Evolutionary conservation across 495 filamentous ascomycete species (phyloP), one percentile per base, ranked within the genome.

Genomic region (Aspergillus coremiiformis): DNA sequence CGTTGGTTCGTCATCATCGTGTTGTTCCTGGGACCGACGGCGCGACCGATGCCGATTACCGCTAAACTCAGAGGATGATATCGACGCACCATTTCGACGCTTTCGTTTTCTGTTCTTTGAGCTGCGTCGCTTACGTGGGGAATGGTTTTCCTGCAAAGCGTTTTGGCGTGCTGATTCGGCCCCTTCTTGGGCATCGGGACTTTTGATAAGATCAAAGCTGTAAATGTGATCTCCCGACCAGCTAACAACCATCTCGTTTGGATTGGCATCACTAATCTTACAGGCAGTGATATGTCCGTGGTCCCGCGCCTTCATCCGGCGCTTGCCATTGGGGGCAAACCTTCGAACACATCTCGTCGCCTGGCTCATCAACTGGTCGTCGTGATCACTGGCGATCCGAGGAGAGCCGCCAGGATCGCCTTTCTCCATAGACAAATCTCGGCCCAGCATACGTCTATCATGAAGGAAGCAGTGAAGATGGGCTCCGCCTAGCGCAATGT

Each of bases 181-280:
- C 29, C n/a, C n/a, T n/a, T 80, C 72, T 52, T 67, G 63, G 26
- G 78, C 78, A 68, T 84, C 81, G 1, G 81, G 77, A 60, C 75
- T 82, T n/a, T 72, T 72, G 29, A 84, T 67, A 14, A 89, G 67
- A 60, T 89, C 82, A 54, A 89, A 89, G 59, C 81, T 82, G 64
- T 89, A 89, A 54, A 89, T 84, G 47, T 81, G 78, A 52, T 87
- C 83, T 12, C 84, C 85, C 30, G 83, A 86, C 85, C 86, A 89
- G 58, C 84, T 87, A 22, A 80, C 85, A 4, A 89, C 70, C 60
- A 89, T 75, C 52, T 89, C 84, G 50, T 88, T 83, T 3, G 85
- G 85, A 49, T 86, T 80, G 10, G 81, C 83, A 68, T 89, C 84
- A 41, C 85, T 87, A 52, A 89, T 89, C 65, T 87, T 89, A 65